Base-by-base conservation (phyloP, 202 grass and related monocot genomes). In the Musa balbisiana region DNA sequence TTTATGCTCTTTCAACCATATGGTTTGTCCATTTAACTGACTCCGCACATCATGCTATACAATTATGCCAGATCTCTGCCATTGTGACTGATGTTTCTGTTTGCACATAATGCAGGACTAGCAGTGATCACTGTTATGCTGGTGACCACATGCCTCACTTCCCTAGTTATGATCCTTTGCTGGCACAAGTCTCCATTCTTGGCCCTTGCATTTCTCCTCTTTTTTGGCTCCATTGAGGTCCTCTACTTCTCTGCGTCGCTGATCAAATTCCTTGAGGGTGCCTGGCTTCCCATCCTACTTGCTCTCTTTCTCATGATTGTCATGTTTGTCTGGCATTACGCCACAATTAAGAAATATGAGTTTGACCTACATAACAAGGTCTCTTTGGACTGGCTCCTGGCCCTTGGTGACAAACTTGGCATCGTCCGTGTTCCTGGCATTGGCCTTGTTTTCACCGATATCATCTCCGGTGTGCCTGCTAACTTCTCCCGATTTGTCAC, bases 281-380 rank as follows among this genome's bases (percentile, higher is more conserved):
- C 54, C 24, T 75, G 73, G 73, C 53, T 75, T 15, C 73, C 73
- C 9, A 19, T 75, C 13, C 53, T 60, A 9, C 54, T 75, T 59
- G 53, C 73, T n/a, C 54, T 75, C 53, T 60, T 75, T 15, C 73
- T 75, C 73, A 75, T 60, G 54, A 58, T 16, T 17, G 10, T 75
- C 73, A 75, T 75, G 73, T 75, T 20, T 6, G 23, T 75, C 1
- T 62, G 73, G 73, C 73, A 75, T 11, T 59, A 75, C 9, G 15
- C 54, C 55, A 75, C 73, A 11, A 59, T 75, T 55, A 75, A 60
- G 73, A 75, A 75, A 49, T 75, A 75, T 49, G 73, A 75, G 55
- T 75, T n/a, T 62, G 73, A 75, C 8, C 15, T 49, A 8, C 55
- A 62, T 2, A 75, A 75, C 73, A 75, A 75, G 54, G 53, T 75